Percentiles rank a stretch among this genome's conserved stretches.
Conservation (phyloP, 2,329 filamentous ascomycete species). For the Pseudogymnoascus sp. region DNA sequence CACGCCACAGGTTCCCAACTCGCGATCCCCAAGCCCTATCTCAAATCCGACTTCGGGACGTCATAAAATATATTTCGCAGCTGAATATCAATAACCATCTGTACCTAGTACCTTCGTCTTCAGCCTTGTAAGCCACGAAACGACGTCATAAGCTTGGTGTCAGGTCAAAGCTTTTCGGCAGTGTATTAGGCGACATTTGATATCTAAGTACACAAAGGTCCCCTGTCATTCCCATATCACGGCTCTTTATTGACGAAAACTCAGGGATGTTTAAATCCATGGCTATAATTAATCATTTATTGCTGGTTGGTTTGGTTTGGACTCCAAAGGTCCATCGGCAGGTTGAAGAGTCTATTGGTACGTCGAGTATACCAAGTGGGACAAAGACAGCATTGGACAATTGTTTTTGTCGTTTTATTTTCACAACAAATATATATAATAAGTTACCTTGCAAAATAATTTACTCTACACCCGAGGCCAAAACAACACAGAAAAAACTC, state of each 20-base stretch:
- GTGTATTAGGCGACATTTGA: background rate
- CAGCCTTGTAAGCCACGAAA: background rate
- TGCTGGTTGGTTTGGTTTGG: background rate
- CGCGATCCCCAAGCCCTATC: background rate
- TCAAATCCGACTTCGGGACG: background rate
- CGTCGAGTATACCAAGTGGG: background rate
- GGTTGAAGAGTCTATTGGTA: background rate
- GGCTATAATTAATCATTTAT: background rate
- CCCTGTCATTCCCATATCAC: background rate
- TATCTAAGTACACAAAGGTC: background rate
- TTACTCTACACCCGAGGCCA: background rate
- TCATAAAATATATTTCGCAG: background rate
- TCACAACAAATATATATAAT: background rate
- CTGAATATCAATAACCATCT: background rate
- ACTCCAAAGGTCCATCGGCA: background rate
- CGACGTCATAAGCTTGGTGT: background rate
- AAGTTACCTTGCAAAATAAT: too few species aligned
- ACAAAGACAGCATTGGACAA: background rate
- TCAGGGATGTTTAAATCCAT: background rate
- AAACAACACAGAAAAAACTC: too few species aligned
- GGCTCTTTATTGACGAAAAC: background rate
- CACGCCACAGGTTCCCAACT: background rate
- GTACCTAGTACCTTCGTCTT: too few species aligned
- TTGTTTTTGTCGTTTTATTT: background rate
- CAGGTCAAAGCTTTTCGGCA: background rate